These are phyloP conservation scores for Prillingera fragicola DNA, from an alignment of 1,284 basidiomycete species.

Conservation along the genomic window DNA sequence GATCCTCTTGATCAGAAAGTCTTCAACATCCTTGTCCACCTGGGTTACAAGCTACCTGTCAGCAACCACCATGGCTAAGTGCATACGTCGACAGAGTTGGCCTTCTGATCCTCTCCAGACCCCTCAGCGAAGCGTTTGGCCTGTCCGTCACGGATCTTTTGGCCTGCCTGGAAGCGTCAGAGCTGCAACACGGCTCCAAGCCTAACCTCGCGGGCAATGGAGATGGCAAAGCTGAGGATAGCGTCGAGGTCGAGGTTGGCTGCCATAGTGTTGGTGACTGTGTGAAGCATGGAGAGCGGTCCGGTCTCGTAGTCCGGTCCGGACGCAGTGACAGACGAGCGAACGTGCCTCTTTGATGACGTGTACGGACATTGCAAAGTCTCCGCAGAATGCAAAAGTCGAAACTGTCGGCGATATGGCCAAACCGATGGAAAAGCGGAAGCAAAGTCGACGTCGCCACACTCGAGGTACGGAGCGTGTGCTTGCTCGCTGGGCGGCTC, in stretches of 20 bases:
- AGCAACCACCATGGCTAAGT: not conserved
- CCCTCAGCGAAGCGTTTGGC: constrained; percentile 48
- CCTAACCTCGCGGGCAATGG: constrained; percentile 57
- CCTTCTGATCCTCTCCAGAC: constrained; percentile 69
- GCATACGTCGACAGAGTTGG: constrained; percentile 71
- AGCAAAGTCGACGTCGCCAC: not conserved
- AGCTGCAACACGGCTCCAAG: constrained; percentile 9
- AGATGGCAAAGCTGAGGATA: constrained; percentile 66
- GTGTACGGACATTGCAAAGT: not conserved
- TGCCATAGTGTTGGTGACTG: constrained; percentile 16
- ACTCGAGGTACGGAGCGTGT: too few species aligned
- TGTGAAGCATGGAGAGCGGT: not conserved
- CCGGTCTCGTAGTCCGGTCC: not conserved
- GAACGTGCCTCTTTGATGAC: not conserved
- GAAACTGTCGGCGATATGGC: not conserved
- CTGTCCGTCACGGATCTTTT: constrained; percentile 49
- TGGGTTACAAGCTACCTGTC: constrained; percentile 74
- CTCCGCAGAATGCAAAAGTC: not conserved
- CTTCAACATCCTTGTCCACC: constrained; percentile 89
- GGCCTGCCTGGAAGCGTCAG: constrained; percentile 43
- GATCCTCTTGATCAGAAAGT: constrained; percentile 70
- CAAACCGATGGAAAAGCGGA: not conserved
- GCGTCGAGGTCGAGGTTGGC: constrained; percentile 55
- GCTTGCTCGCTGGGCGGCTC: too few species aligned
- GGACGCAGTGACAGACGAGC: too few species aligned